Evolutionary conservation across 768 basidiomycete species (phyloP).

Genomic region (Leucocoprinus sp.): DNA sequence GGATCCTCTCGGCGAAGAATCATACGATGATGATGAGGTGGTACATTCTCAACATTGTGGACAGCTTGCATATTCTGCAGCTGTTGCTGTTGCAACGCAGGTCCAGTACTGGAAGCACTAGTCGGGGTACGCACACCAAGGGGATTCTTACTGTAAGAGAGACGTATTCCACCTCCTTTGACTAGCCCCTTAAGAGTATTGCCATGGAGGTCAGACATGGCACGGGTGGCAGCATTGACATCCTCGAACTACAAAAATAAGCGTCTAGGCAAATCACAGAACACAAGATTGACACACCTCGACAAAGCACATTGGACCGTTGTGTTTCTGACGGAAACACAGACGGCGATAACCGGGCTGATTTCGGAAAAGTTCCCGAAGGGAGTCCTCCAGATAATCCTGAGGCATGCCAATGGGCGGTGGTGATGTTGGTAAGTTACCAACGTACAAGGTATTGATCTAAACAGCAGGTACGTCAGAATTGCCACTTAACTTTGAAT

Average conservation of each 20-base stretch:
- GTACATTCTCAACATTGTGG: slow-evolving; percentile 9
- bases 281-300: slow-evolving; percentile 48
- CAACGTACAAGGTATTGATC: slow-evolving; percentile 99
- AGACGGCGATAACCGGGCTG: slow-evolving; percentile 86
- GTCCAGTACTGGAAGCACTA: slow-evolving; percentile 34
- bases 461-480: slow-evolving; percentile 19
- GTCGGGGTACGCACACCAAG: slow-evolving; percentile 86
- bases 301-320: slow-evolving; percentile 99
- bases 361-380: slow-evolving; percentile 73
- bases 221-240: slow-evolving; percentile 72
- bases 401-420: slow-evolving; percentile 64
- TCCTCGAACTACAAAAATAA: slow-evolving; percentile 69
- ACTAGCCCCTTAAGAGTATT: slow-evolving; percentile 86
- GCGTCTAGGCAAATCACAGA: slow-evolving; percentile 48
- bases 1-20: slow-evolving; percentile 14
- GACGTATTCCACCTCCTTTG: slow-evolving; percentile 90
- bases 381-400: slow-evolving; percentile 78
- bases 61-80: slow-evolving; percentile 20
- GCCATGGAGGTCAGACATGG: slow-evolving; percentile 87
- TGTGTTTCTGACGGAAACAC: slow-evolving; percentile 92
- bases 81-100: slow-evolving; percentile 35
- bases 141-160: slow-evolving; percentile 98
- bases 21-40: slow-evolving; percentile 14
- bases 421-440: slow-evolving; percentile 83
- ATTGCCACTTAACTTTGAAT: not conserved